Percentiles rank a stretch among this genome's conserved stretches.
Conservation (phyloP, 306 rosid species). For the Trifolium repens region DNA sequence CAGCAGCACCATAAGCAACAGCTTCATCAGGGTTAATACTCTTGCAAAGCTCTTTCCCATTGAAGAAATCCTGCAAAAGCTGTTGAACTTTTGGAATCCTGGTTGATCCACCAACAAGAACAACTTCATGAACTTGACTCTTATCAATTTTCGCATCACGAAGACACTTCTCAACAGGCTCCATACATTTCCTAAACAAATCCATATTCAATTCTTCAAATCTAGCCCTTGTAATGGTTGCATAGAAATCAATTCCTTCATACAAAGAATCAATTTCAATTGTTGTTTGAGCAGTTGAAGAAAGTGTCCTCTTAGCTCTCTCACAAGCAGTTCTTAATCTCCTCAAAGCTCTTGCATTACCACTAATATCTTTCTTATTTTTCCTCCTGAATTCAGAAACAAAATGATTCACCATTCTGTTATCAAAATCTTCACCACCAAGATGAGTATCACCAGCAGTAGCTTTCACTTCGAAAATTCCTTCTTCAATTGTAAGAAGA, state of each 20-base stretch:
- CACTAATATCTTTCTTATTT: conserved; percentile 75
- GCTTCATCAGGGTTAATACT: conserved; percentile 90
- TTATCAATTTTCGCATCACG: conserved; percentile 76
- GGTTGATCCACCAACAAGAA: conserved; percentile 83
- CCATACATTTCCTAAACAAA: conserved; percentile 81
- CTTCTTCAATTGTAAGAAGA: conserved; percentile 68
- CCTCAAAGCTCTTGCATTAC: conserved; percentile 74
- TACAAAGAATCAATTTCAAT: conserved; percentile 79
- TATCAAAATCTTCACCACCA: conserved; percentile 89
- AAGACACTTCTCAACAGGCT: conserved; percentile 82
- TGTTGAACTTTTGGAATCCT: conserved; percentile 81
- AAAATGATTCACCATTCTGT: conserved; percentile 81
- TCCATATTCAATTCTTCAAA: conserved; percentile 84
- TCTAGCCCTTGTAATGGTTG: conserved; percentile 77
- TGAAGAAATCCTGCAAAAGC: conserved; percentile 73
- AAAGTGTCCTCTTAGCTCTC: conserved; percentile 74
- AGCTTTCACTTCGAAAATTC: conserved; percentile 87
- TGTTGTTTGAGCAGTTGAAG: conserved; percentile 71
- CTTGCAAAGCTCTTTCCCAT: conserved; percentile 86
- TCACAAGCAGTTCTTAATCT: conserved; percentile 81
- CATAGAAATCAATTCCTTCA: conserved; percentile 80
- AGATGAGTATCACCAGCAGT: conserved; percentile 85
- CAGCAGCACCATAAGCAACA: conserved; percentile 88
- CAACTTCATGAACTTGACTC: conserved; percentile 69
- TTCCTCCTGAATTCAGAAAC: conserved; percentile 67